A percentile compares a stretch with the other conserved stretches of the same genome.
Conservation (phyloP, 495 filamentous ascomycete species). For the Neurospora sp. region DNA sequence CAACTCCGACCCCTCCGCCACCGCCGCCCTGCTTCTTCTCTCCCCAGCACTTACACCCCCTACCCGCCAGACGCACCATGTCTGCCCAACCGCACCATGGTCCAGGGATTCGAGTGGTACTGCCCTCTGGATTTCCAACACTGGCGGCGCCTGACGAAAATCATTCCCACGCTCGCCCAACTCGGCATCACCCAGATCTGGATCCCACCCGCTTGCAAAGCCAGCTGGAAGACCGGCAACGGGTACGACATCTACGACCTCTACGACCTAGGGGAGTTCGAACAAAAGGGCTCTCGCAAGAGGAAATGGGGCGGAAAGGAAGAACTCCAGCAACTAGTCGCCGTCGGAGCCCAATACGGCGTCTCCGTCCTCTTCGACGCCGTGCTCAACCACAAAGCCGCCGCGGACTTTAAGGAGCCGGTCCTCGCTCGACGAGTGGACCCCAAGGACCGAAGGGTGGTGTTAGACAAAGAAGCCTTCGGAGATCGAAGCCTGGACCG, state of each 20-base stretch:
- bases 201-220: slow-evolving; percentile 71
- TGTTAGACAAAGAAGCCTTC: slow-evolving; percentile 33
- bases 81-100: slow-evolving; percentile 46
- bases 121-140: slow-evolving; percentile 51
- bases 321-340: slow-evolving; percentile 44
- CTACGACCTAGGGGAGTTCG: slow-evolving; percentile 72
- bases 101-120: slow-evolving; percentile 75
- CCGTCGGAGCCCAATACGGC: slow-evolving; percentile 36
- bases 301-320: slow-evolving; percentile 65
- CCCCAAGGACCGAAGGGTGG: slow-evolving; percentile 45
- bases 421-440: slow-evolving; percentile 51
- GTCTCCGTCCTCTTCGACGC: slow-evolving; percentile 62
- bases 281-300: slow-evolving; percentile 52
- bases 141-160: slow-evolving; percentile 47
- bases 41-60: slow-evolving; percentile 9
- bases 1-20: slow-evolving; percentile 11
- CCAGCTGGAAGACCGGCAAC: slow-evolving; percentile 45
- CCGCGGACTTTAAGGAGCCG: slow-evolving; percentile 51
- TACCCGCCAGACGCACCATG: slow-evolving; percentile 1
- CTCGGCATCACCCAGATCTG: slow-evolving; percentile 58
- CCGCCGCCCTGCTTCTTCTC: slow-evolving; percentile 3
- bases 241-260: slow-evolving; percentile 74
- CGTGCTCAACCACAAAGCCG: slow-evolving; percentile 69
- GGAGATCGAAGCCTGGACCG: slow-evolving; percentile 59
- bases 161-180: slow-evolving; percentile 44